These are phyloP conservation scores for Chondrus crispus DNA, from an alignment of 23 red algal species.

Conservation along the genomic window DNA sequence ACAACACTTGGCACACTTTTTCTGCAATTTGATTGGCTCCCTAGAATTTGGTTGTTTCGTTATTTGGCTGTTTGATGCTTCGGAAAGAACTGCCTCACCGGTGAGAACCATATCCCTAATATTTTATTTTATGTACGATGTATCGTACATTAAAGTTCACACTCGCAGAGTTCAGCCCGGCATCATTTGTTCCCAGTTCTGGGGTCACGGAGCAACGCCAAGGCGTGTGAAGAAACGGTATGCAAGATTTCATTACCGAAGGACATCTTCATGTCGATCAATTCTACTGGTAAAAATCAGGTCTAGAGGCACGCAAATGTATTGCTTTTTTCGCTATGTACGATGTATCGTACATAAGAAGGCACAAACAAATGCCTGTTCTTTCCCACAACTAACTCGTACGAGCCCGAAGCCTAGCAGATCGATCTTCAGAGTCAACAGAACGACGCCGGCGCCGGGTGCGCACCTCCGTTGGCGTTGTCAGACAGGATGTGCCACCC, in stretches of 20 bases:
- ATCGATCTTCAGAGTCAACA: background rate
- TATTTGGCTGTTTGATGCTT: no score
- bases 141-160: background rate
- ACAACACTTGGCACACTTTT: no score
- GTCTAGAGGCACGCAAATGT: background rate
- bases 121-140: background rate
- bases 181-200: background rate
- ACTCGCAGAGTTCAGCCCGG: background rate
- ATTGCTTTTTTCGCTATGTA: background rate
- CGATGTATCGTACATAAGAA: background rate
- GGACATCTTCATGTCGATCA: background rate
- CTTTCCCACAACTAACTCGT: background rate
- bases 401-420: background rate
- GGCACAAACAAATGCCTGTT: background rate
- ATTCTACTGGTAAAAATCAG: background rate
- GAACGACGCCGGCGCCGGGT: background rate
- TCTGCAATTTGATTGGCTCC: no score
- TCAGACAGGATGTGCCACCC: background rate
- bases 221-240: background rate
- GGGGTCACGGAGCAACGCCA: background rate
- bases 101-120: no score
- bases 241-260: background rate
- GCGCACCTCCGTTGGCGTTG: background rate
- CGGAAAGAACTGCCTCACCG: no score
- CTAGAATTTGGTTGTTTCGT: no score